phyloP scores from a whole-genome alignment of 2,329 filamentous ascomycete genomes.

The Teratosphaeria gauchensis region DNA sequence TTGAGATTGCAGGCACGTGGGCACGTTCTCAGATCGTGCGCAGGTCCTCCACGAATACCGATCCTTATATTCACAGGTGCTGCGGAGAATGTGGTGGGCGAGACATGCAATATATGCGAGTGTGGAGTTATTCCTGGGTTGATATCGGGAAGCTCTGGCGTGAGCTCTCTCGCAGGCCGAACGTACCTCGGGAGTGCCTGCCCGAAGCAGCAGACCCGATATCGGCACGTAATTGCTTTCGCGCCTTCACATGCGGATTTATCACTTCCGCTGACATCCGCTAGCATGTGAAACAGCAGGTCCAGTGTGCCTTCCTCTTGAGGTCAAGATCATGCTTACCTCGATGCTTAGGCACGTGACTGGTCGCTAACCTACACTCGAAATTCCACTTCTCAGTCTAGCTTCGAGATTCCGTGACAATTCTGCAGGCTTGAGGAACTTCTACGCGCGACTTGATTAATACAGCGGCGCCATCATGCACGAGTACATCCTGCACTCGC shows the following conservation, averaged over 20 bases:
- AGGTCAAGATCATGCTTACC: neutral
- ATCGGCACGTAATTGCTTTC: neutral
- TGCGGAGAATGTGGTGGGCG: neutral
- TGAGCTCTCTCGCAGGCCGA: neutral
- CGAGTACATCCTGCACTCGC: slow-evolving; percentile 52
- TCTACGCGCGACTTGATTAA: too few species aligned
- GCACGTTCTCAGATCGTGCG: neutral
- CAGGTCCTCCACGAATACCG: neutral
- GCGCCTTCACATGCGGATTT: neutral
- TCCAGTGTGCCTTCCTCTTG: neutral
- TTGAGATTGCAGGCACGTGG: neutral
- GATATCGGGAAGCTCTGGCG: neutral
- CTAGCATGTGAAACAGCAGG: neutral
- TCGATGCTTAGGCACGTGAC: neutral
- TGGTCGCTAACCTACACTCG: neutral
- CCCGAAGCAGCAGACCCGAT: neutral
- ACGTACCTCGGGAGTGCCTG: neutral
- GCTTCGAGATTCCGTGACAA: too few species aligned
- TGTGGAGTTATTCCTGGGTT: neutral
- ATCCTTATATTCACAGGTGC: neutral
- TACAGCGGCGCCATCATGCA: slow-evolving; percentile 39
- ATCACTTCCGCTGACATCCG: neutral
- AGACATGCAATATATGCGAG: neutral
- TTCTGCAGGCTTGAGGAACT: neutral
- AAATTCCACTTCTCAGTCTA: neutral